phyloP scores from a whole-genome alignment of 176 grass and related monocot species.

The Tillandsia leiboldiana region DNA sequence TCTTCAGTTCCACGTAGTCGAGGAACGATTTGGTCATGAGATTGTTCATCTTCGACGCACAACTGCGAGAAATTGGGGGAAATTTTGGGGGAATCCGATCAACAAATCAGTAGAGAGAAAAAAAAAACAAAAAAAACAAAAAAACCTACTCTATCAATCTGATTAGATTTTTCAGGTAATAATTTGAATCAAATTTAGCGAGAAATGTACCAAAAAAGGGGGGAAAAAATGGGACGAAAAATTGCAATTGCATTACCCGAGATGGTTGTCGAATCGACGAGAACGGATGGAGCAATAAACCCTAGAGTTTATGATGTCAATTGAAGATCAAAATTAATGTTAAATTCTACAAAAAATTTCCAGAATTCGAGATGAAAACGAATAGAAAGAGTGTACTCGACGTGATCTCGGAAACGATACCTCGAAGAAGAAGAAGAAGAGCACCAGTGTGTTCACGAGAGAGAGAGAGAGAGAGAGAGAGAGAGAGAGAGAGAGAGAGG shows the following conservation, averaged over 20 bases:
- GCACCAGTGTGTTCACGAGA: neutral
- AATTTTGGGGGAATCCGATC: neutral
- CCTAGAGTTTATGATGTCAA: neutral
- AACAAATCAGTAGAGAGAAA: neutral
- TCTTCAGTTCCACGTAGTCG: slow-evolving; percentile 20
- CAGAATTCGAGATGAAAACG: too few relatives aligned
- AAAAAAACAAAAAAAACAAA: neutral
- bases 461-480: neutral
- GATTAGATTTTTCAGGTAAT: neutral
- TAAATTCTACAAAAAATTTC: neutral
- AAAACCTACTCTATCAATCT: neutral
- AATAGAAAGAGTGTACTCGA: neutral
- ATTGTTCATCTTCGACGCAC: slow-evolving; percentile 9
- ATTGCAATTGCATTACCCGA: neutral
- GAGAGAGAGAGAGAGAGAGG: neutral
- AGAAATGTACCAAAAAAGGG: neutral
- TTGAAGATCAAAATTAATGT: neutral
- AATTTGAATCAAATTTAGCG: neutral
- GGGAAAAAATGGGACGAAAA: neutral
- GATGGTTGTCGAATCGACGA: neutral
- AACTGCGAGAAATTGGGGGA: neutral
- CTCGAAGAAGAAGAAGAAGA: neutral
- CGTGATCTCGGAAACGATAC: neutral
- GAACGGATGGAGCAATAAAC: neutral
- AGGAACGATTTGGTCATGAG: slow-evolving; percentile 19